A percentile compares a stretch with the other conserved stretches of the same genome.
Conservation (phyloP, 1,139 yeast genomes). For the Arxiozyma heterogenica region DNA sequence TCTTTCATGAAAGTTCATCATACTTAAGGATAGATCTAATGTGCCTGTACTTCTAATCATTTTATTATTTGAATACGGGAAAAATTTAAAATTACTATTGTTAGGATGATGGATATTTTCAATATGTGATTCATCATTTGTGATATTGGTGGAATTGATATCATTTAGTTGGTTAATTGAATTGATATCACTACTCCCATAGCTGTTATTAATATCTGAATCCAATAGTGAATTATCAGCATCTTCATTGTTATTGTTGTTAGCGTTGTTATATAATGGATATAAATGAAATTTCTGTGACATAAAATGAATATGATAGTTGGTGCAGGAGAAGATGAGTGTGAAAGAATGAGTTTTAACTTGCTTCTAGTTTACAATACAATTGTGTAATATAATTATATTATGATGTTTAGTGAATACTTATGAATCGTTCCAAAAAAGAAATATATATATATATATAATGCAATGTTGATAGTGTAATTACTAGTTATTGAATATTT, state of each 20-base stretch:
- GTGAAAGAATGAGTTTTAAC: too few species aligned
- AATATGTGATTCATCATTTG: neutral
- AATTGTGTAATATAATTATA: too few species aligned
- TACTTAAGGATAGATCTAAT: conserved; percentile 24
- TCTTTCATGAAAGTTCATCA: conserved; percentile 1
- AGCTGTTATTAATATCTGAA: neutral
- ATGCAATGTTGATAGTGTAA: too few species aligned
- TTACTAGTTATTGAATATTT: too few species aligned
- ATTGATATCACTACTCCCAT: neutral
- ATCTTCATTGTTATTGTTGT: neutral
- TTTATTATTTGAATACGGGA: conserved; percentile 22
- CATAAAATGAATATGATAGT: neutral
- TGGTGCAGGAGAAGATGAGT: neutral
- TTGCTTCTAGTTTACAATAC: too few species aligned
- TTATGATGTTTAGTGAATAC: too few species aligned
- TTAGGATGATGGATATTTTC: neutral
- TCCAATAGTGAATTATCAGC: neutral
- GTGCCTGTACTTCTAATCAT: conserved; percentile 29
- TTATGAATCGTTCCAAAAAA: too few species aligned
- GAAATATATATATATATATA: too few species aligned
- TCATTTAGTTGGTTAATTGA: neutral
- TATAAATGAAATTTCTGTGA: neutral
- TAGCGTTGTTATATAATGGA: neutral
- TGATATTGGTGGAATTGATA: neutral
- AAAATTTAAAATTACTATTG: conserved; percentile 20